These are phyloP conservation scores for Aspergillus candidus DNA, from an alignment of 2,329 filamentous ascomycete genomes.

Conservation along the genomic window DNA sequence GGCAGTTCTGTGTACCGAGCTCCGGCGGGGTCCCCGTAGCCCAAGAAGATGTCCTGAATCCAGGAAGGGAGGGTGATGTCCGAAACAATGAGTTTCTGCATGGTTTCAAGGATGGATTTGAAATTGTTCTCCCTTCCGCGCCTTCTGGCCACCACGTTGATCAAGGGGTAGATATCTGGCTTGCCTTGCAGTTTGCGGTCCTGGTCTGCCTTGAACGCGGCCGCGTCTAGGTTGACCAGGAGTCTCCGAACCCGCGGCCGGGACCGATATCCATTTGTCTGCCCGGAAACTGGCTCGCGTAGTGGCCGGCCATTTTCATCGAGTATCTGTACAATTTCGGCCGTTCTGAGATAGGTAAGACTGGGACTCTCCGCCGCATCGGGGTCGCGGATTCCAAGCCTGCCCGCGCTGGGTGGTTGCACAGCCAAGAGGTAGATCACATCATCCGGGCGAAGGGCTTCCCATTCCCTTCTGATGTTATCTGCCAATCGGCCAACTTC, in stretches of 20 bases:
- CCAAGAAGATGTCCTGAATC: conserved; percentile 96
- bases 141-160: conserved; percentile 81
- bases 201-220: conserved; percentile 70
- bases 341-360: conserved; percentile 67
- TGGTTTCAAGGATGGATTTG: conserved; percentile 85
- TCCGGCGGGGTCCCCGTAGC: conserved; percentile 85
- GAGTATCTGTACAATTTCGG: conserved; percentile 76
- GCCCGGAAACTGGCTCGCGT: conserved; percentile 50
- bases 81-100: conserved; percentile 76
- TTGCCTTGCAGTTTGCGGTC: conserved; percentile 61
- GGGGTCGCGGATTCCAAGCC: conserved; percentile 15
- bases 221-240: conserved; percentile 73
- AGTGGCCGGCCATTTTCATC: conserved; percentile 76
- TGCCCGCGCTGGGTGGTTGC: conserved; percentile 47
- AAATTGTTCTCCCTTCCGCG: conserved; percentile 94
- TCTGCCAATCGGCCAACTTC: conserved; percentile 76
- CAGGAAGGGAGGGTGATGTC: conserved; percentile 82
- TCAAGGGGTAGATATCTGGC: conserved; percentile 69
- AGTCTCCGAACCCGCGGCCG: conserved; percentile 61
- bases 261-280: conserved; percentile 56
- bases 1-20: conserved; percentile 79
- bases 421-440: conserved; percentile 82
- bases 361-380: conserved; percentile 54
- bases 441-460: conserved; percentile 77
- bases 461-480: conserved; percentile 78